A percentile compares a stretch with the other conserved stretches of the same genome.
Conservation (phyloP, 192 early-diverging fungal species). For the Rhizoclosmatium sp. region DNA sequence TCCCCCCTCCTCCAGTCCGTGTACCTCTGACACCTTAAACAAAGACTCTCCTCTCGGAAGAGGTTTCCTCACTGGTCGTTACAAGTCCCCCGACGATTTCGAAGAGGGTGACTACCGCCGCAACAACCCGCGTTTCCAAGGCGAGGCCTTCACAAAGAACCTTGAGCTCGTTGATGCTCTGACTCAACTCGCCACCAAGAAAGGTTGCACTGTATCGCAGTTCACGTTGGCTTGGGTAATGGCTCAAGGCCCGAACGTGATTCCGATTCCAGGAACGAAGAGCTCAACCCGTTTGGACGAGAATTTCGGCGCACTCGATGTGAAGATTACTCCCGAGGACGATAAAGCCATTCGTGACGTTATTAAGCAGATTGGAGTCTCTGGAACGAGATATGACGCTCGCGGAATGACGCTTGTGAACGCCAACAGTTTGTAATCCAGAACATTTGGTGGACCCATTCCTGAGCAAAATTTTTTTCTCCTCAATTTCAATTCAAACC, state of each 20-base stretch:
- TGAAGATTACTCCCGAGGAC: conserved; percentile 53
- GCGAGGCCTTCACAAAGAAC: conserved; percentile 68
- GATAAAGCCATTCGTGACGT: conserved; percentile 41
- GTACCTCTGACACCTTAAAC: conserved; percentile 22
- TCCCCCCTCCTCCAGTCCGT: conserved; percentile 64
- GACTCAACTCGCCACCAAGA: conserved; percentile 48
- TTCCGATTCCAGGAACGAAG: conserved; percentile 59
- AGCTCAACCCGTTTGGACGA: conserved; percentile 45
- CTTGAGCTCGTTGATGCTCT: conserved; percentile 48
- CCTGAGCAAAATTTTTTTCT: too few relatives aligned
- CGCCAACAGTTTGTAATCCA: neutral
- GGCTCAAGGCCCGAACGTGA: conserved; percentile 52
- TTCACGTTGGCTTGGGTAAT: conserved; percentile 73
- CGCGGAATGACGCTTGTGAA: conserved; percentile 31
- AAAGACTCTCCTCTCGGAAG: conserved; percentile 52
- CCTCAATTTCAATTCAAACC: too few relatives aligned
- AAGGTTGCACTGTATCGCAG: conserved; percentile 58
- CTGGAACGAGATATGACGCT: conserved; percentile 47
- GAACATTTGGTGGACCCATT: too few relatives aligned
- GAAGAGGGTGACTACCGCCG: conserved; percentile 60
- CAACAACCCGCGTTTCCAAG: conserved; percentile 63
- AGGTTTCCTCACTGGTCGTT: conserved; percentile 73
- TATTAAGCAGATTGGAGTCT: conserved; percentile 40
- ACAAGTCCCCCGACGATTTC: conserved; percentile 62
- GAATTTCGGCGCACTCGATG: conserved; percentile 43